phyloP scores from a whole-genome alignment of 1,284 basidiomycete species.

The Cutaneotrichosporon spelunceum region DNA sequence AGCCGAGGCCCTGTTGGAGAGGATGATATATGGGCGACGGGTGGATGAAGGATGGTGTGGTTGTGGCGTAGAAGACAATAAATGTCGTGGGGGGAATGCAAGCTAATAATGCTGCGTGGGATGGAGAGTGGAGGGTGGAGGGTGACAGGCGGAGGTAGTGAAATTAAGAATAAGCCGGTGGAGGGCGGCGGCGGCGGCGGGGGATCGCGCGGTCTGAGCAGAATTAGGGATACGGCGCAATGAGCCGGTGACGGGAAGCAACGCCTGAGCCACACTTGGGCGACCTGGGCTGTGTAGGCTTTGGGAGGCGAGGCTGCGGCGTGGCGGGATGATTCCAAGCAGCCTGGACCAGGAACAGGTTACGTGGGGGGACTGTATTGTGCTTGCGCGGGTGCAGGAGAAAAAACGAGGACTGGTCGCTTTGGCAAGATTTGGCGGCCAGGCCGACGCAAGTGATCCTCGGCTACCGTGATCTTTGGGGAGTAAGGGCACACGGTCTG shows the following conservation, averaged over 20 bases:
- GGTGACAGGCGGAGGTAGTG: background rate
- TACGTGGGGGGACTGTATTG: background rate
- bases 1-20: too few species aligned
- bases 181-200: background rate
- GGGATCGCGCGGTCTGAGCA: too few species aligned
- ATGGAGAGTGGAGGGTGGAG: slow-evolving; percentile 18
- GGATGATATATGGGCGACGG: background rate
- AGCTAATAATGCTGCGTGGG: slow-evolving; percentile 17
- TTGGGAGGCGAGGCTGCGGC: background rate
- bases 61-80: background rate
- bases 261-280: too few species aligned
- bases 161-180: slow-evolving; percentile 3
- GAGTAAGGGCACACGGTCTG: slow-evolving; percentile 2
- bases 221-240: too few species aligned
- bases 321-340: background rate
- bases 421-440: background rate
- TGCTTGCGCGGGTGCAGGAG: background rate
- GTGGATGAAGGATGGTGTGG: background rate
- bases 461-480: background rate
- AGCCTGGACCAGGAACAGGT: background rate
- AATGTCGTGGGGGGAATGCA: background rate
- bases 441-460: too few species aligned
- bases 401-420: too few species aligned
- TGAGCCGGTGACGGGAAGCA: too few species aligned
- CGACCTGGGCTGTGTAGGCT: background rate